Evolutionary conservation across 176 grass and related monocot species (phyloP).

Genomic region (Stipa capillata): DNA sequence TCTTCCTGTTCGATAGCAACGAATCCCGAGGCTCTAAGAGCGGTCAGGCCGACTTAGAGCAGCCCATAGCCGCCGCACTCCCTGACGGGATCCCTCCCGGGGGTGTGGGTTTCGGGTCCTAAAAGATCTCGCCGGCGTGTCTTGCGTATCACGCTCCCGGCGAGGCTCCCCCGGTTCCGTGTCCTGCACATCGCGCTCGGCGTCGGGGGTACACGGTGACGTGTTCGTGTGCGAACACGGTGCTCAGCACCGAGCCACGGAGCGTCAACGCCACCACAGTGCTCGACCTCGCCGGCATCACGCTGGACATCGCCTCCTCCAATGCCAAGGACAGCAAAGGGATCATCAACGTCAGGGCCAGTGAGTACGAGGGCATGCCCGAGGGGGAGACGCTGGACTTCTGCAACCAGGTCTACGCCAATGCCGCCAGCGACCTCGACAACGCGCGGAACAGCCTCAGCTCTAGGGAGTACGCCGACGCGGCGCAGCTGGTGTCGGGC

Average conservation of each 20-base stretch:
- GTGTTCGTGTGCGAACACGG: too few species aligned
- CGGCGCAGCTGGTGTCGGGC: background rate
- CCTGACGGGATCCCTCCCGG: too few species aligned
- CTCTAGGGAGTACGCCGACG: background rate
- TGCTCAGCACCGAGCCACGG: background rate
- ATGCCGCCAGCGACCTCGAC: background rate
- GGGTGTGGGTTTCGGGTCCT: too few species aligned
- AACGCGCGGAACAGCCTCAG: background rate
- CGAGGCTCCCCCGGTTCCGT: too few species aligned
- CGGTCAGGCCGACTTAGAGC: too few species aligned
- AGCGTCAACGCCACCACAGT: slow-evolving; percentile 1
- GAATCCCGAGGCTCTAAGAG: too few species aligned
- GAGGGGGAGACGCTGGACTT: background rate
- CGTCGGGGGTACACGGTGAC: too few species aligned
- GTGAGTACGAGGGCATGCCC: background rate
- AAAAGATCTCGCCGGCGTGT: too few species aligned
- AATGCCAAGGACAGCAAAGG: background rate
- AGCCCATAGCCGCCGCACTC: too few species aligned
- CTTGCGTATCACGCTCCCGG: too few species aligned
- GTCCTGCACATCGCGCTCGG: too few species aligned
- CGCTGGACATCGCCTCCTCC: background rate
- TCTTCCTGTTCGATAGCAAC: too few species aligned
- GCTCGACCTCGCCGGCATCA: background rate
- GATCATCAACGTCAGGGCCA: background rate
- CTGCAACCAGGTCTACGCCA: background rate